Percentiles rank a stretch among this genome's conserved stretches.
These are phyloP conservation scores for Penicillium ucsense DNA, from an alignment of 495 filamentous ascomycete genomes.

Conservation along the genomic window DNA sequence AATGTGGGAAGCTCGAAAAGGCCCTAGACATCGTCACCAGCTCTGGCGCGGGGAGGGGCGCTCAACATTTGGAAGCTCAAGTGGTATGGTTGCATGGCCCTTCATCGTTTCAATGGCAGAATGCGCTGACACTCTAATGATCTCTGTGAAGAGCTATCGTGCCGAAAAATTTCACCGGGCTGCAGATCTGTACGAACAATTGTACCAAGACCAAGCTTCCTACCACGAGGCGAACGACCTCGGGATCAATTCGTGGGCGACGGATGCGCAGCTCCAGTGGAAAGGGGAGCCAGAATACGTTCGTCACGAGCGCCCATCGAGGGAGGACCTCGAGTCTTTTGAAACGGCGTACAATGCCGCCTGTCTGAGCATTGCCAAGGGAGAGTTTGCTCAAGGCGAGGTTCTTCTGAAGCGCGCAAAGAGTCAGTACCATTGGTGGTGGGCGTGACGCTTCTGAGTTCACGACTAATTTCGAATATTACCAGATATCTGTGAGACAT, in stretches of 20 bases:
- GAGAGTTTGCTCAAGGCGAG: conserved; percentile 63
- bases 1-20: conserved; percentile 62
- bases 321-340: conserved; percentile 81
- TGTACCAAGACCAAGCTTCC: conserved; percentile 40
- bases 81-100: conserved; percentile 49
- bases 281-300: conserved; percentile 48
- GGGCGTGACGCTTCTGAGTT: too few species aligned
- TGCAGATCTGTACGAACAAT: conserved; percentile 55
- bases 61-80: conserved; percentile 82
- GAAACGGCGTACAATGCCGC: conserved; percentile 92
- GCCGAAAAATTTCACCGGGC: conserved; percentile 70
- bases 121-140: too few species aligned
- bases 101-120: not conserved
- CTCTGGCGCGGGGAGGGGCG: conserved; percentile 45
- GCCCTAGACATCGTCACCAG: conserved; percentile 51
- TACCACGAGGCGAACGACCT: conserved; percentile 75
- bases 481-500: conserved; percentile 70
- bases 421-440: conserved; percentile 25
- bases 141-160: conserved; percentile 54
- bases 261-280: conserved; percentile 84
- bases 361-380: conserved; percentile 72
- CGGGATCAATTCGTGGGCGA: conserved; percentile 72
- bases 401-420: conserved; percentile 75
- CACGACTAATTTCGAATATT: not conserved
- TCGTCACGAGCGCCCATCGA: conserved; percentile 45